Conservation (phyloP, 2,329 filamentous ascomycete genomes). For the Pseudogymnoascus sp. region DNA sequence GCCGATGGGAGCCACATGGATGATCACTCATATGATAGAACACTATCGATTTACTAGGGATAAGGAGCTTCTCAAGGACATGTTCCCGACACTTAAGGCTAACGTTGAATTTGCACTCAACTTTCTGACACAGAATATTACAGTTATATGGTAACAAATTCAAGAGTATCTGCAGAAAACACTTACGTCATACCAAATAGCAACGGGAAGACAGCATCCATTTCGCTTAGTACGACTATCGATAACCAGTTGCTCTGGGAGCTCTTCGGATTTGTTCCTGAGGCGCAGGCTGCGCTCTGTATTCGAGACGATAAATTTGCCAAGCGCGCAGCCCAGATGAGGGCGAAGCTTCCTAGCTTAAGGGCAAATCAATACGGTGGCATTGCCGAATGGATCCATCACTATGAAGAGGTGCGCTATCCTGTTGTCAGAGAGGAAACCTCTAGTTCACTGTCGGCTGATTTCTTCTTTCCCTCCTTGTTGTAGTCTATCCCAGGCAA, state of each 20-base stretch:
- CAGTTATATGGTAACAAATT: conserved; percentile 26
- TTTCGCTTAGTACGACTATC: conserved; percentile 33
- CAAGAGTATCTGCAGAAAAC: conserved; percentile 32
- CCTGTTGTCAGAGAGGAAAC: background rate
- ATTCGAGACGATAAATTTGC: conserved; percentile 3
- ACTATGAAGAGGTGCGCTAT: conserved; percentile 10
- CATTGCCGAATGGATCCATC: conserved; percentile 10
- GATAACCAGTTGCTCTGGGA: conserved; percentile 36
- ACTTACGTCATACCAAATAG: conserved; percentile 26
- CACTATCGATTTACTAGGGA: conserved; percentile 34
- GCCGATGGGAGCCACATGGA: conserved; percentile 36
- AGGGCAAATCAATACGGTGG: conserved; percentile 11
- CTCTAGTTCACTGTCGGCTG: conserved; percentile 18
- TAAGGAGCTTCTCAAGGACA: conserved; percentile 23
- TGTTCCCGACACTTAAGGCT: conserved; percentile 29
- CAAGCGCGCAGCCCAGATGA: background rate
- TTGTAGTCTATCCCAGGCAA: background rate
- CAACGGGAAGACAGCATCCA: conserved; percentile 17
- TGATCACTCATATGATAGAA: conserved; percentile 34
- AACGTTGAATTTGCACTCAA: conserved; percentile 30
- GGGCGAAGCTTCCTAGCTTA: background rate
- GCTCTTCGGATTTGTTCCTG: conserved; percentile 26
- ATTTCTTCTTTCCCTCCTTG: conserved; percentile 16
- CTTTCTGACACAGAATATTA: conserved; percentile 24
- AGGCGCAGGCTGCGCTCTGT: conserved; percentile 8